These are phyloP conservation scores for Termitomyces eurrhizus DNA, from an alignment of 768 basidiomycete genomes.

Conservation along the genomic window DNA sequence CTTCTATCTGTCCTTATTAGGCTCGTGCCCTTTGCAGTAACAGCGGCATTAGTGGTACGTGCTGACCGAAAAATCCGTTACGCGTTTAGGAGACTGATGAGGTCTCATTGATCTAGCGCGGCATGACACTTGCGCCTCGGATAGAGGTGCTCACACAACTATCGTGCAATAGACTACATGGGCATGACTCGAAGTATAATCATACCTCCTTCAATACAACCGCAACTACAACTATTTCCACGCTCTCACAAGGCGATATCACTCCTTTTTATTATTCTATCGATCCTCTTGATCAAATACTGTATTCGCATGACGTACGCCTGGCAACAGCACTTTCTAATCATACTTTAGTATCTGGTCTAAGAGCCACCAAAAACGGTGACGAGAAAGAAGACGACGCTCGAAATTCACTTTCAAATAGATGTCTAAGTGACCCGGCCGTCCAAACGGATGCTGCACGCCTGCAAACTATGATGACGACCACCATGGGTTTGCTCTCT, in stretches of 20 bases:
- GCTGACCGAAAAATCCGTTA: neutral
- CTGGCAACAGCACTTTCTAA: neutral
- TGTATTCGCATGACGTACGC: conserved; percentile 16
- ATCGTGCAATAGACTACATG: conserved; percentile 57
- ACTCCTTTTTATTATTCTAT: conserved; percentile 24
- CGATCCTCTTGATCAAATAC: conserved; percentile 29
- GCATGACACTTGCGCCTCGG: conserved; percentile 79
- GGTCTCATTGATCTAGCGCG: conserved; percentile 47
- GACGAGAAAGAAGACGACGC: conserved; percentile 32
- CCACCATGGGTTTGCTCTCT: conserved; percentile 74
- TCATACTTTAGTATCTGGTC: conserved; percentile 7
- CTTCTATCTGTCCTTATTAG: conserved; percentile 30
- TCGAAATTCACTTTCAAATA: conserved; percentile 30
- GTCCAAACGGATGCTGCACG: conserved; percentile 71
- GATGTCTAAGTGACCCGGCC: conserved; percentile 42
- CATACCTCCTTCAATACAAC: conserved; percentile 21
- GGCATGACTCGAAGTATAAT: conserved; percentile 37
- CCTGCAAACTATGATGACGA: conserved; percentile 73
- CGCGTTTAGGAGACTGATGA: conserved; percentile 6
- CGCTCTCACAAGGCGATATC: conserved; percentile 10
- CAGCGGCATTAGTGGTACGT: conserved; percentile 62
- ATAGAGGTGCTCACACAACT: conserved; percentile 80
- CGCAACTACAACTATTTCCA: conserved; percentile 1
- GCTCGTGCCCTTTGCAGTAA: conserved; percentile 75
- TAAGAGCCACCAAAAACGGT: conserved; percentile 11